These are phyloP conservation scores for Colletotrichum sp. DNA, from an alignment of 2,329 filamentous ascomycete genomes.

Conservation along the genomic window DNA sequence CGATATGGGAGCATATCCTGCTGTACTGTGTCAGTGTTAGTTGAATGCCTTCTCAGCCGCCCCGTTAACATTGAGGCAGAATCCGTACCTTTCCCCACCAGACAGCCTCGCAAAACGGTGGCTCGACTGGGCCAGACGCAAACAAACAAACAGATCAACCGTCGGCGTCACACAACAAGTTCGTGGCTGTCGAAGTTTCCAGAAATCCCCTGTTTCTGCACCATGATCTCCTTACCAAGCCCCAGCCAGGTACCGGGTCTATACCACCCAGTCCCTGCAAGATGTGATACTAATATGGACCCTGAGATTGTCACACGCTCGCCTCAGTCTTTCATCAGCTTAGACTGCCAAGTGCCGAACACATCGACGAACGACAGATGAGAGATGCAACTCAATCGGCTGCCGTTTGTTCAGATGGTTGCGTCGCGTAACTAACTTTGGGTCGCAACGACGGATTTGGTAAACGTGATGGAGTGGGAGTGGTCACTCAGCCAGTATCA, in stretches of 20 bases:
- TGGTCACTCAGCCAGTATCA: background rate
- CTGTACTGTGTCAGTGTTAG: background rate
- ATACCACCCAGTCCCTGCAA: background rate
- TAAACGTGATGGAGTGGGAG: background rate
- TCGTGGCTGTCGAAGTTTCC: background rate
- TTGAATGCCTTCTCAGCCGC: background rate
- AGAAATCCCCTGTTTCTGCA: background rate
- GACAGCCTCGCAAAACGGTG: background rate
- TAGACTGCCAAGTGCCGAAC: background rate
- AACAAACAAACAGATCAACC: background rate
- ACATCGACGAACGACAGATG: background rate
- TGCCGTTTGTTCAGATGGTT: background rate
- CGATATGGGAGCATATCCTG: background rate
- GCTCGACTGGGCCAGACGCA: background rate
- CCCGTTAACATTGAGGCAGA: background rate
- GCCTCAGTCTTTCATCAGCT: background rate
- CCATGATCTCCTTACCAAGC: background rate
- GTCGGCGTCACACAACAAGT: background rate
- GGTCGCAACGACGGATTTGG: background rate
- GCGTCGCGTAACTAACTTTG: background rate
- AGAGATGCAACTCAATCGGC: background rate
- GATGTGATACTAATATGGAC: background rate
- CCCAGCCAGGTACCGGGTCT: background rate
- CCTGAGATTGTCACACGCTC: background rate
- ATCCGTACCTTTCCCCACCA: background rate